Evolutionary conservation across 2,329 filamentous ascomycete genomes (phyloP).

Genomic region (Chaetomiaceae sp.): DNA sequence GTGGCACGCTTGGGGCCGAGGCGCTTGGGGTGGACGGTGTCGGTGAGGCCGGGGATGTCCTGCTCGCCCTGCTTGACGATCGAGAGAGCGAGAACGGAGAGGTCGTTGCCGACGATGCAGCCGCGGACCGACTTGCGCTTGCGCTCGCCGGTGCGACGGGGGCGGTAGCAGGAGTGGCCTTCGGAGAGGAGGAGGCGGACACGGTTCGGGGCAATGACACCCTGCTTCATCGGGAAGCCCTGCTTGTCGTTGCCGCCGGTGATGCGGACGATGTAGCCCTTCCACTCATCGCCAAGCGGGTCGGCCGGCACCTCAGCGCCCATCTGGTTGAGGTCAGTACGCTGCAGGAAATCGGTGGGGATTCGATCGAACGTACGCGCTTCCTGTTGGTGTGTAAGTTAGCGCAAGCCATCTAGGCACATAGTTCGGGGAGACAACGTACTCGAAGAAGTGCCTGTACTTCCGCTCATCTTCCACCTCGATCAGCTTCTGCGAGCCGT

Average conservation of each 20-base stretch:
- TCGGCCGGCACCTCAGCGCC: constrained; percentile 89
- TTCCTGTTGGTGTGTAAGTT: constrained; percentile 22
- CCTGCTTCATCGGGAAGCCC: constrained; percentile 99
- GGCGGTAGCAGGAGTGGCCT: constrained; percentile 98
- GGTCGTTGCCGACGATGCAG: constrained; percentile 95
- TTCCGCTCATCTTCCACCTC: constrained; percentile 99
- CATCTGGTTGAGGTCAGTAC: constrained; percentile 51
- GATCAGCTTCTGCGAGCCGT: constrained; percentile 99
- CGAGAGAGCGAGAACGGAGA: constrained; percentile 87
- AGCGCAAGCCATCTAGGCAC: background rate
- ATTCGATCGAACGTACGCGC: constrained; percentile 22
- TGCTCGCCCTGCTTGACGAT: constrained; percentile 97
- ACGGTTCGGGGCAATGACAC: constrained; percentile 98
- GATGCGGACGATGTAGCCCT: constrained; percentile 99
- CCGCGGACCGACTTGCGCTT: constrained; percentile 99
- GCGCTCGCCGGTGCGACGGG: constrained; percentile 95
- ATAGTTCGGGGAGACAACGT: constrained; percentile 37
- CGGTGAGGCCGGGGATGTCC: constrained; percentile 94
- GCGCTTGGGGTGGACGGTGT: constrained; percentile 97
- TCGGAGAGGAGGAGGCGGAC: constrained; percentile 93
- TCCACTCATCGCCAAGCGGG: constrained; percentile 97
- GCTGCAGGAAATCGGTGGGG: constrained; percentile 3
- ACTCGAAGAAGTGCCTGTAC: constrained; percentile 98
- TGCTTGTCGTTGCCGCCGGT: constrained; percentile 99
- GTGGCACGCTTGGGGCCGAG: constrained; percentile 99